phyloP scores from a whole-genome alignment of 306 rosid species.

The Cicer cuneatum region DNA sequence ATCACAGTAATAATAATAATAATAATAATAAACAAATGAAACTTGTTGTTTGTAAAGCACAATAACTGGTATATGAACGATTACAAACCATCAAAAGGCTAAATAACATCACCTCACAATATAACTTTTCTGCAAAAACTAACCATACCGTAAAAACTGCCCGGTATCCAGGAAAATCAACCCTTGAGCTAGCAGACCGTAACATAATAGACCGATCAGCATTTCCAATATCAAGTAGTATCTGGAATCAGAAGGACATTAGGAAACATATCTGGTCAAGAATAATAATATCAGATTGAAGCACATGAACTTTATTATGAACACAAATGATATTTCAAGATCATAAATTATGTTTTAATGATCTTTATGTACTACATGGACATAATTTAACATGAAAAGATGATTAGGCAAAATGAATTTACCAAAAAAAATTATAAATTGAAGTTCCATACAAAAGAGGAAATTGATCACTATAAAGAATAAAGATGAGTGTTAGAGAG shows the following conservation, averaged over 20 bases:
- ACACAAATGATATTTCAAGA: conserved; percentile 11
- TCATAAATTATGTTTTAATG: conserved; percentile 18
- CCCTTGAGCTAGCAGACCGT: conserved; percentile 72
- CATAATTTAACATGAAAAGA: conserved; percentile 25
- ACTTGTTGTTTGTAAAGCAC: conserved; percentile 15
- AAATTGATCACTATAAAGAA: neutral
- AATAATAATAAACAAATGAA: conserved; percentile 31
- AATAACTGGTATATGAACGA: conserved; percentile 19
- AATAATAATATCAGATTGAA: conserved; percentile 30
- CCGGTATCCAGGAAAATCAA: conserved; percentile 78
- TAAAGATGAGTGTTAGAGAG: neutral
- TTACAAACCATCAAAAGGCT: conserved; percentile 21
- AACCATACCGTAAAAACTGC: conserved; percentile 77
- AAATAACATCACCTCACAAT: conserved; percentile 34
- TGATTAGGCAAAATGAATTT: conserved; percentile 9
- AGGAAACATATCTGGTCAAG: conserved; percentile 29
- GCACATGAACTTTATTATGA: conserved; percentile 40
- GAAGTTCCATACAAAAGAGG: neutral
- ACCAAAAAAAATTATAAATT: neutral
- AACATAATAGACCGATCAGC: conserved; percentile 63
- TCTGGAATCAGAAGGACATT: conserved; percentile 56
- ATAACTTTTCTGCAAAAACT: conserved; percentile 24
- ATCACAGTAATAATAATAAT: neutral
- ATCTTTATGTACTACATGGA: conserved; percentile 4
- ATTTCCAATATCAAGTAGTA: conserved; percentile 82